A percentile compares a stretch with the other conserved stretches of the same genome.
These are phyloP conservation scores for Rhododendron molle DNA, from an alignment of 148 eudicot species.

Conservation along the genomic window DNA sequence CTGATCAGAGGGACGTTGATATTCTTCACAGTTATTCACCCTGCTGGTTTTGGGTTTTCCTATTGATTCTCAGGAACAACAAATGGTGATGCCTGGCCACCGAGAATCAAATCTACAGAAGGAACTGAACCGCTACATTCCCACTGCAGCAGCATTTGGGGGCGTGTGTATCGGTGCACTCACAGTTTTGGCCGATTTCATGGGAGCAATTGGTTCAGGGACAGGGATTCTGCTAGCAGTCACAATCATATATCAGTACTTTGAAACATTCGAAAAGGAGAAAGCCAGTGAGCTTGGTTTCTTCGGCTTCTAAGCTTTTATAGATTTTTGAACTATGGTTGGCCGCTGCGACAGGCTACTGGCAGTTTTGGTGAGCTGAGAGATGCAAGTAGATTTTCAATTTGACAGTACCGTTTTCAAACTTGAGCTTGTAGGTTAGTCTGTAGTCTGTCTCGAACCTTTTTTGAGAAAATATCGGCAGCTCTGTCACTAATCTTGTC, in stretches of 20 bases:
- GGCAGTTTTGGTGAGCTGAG: constrained; percentile 1
- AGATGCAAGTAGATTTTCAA: background rate
- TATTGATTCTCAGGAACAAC: constrained; percentile 59
- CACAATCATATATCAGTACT: constrained; percentile 83
- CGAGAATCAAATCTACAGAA: constrained; percentile 78
- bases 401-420: background rate
- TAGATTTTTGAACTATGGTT: background rate
- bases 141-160: constrained; percentile 84
- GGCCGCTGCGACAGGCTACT: background rate
- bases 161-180: constrained; percentile 88
- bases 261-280: constrained; percentile 90
- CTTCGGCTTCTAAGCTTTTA: constrained; percentile 54
- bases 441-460: background rate
- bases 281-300: constrained; percentile 83
- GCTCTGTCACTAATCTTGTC: background rate
- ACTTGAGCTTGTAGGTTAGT: background rate
- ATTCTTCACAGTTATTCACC: background rate
- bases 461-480: background rate
- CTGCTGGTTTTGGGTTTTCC: background rate
- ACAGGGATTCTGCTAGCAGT: constrained; percentile 81
- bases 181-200: constrained; percentile 83
- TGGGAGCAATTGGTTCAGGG: constrained; percentile 96
- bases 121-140: constrained; percentile 91
- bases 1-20: background rate
- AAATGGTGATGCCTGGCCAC: constrained; percentile 94